phyloP scores from a whole-genome alignment of 805 yeast species.

The Komagataella phaffii region DNA sequence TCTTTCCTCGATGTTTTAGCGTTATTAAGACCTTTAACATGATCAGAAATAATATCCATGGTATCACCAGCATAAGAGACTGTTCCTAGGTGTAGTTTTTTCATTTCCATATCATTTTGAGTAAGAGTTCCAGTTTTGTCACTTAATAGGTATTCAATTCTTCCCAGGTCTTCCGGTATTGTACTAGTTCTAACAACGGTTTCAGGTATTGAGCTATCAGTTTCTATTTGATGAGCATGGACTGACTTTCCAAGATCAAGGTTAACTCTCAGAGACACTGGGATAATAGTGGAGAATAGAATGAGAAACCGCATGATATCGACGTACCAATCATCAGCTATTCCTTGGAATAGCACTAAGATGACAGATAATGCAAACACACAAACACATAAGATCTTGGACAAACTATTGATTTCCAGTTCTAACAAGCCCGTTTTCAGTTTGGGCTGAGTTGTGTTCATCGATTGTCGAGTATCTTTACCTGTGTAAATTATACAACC shows the following conservation, averaged over 20 bases:
- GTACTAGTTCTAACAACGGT: conserved; percentile 95
- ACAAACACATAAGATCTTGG: conserved; percentile 78
- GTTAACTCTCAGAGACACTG: conserved; percentile 90
- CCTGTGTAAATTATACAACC: conserved; percentile 91
- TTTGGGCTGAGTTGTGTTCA: conserved; percentile 81
- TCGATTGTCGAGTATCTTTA: conserved; percentile 81
- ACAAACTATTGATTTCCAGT: conserved; percentile 75
- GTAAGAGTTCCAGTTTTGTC: conserved; percentile 98
- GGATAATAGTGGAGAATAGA: conserved; percentile 88
- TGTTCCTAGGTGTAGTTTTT: conserved; percentile 82
- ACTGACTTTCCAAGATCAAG: conserved; percentile 92
- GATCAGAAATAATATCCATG: conserved; percentile 74
- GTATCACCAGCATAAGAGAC: conserved; percentile 89
- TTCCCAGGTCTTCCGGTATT: conserved; percentile 93
- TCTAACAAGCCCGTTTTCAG: conserved; percentile 87
- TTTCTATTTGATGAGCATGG: conserved; percentile 90
- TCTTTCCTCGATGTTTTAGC: conserved; percentile 38
- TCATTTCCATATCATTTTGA: conserved; percentile 95
- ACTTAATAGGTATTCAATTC: conserved; percentile 82
- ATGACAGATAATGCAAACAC: conserved; percentile 69
- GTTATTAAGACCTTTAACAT: conserved; percentile 28
- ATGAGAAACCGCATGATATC: conserved; percentile 85
- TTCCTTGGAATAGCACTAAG: conserved; percentile 73
- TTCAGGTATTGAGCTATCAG: conserved; percentile 65
- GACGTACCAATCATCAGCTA: conserved; percentile 67